phyloP scores from a whole-genome alignment of 164 flowering plant genomes.

The Nelumbo lutea region DNA sequence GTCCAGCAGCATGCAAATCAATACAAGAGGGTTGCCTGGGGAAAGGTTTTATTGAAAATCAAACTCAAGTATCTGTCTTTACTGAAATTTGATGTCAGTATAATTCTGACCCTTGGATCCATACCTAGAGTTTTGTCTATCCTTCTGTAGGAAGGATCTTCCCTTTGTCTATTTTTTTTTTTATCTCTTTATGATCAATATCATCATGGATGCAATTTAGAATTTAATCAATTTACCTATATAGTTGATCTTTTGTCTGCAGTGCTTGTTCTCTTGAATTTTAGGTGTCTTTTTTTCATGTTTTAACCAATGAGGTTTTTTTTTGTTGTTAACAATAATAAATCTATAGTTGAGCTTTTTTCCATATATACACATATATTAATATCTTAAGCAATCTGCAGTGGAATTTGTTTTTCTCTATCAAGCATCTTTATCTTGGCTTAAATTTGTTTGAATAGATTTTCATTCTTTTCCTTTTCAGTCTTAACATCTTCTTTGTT shows the following conservation, averaged over 20 bases:
- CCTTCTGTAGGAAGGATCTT: background rate
- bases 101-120: background rate
- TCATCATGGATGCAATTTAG: background rate
- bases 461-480: background rate
- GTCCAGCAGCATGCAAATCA: conserved; percentile 99
- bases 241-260: background rate
- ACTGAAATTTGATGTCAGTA: background rate
- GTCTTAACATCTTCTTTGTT: background rate
- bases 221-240: background rate
- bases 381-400: background rate
- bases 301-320: no score
- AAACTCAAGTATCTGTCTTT: no score
- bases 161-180: background rate
- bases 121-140: background rate
- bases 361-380: no score
- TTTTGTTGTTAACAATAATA: no score
- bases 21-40: conserved; percentile 89
- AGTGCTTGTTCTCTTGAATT: no score
- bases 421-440: background rate
- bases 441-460: no score
- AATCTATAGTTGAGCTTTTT: no score
- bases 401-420: background rate
- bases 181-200: background rate
- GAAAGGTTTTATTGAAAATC: conserved; percentile 49
- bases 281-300: no score